These are phyloP conservation scores for Pochonia chlamydosporia DNA, from an alignment of 2,329 filamentous ascomycete species.

Conservation along the genomic window DNA sequence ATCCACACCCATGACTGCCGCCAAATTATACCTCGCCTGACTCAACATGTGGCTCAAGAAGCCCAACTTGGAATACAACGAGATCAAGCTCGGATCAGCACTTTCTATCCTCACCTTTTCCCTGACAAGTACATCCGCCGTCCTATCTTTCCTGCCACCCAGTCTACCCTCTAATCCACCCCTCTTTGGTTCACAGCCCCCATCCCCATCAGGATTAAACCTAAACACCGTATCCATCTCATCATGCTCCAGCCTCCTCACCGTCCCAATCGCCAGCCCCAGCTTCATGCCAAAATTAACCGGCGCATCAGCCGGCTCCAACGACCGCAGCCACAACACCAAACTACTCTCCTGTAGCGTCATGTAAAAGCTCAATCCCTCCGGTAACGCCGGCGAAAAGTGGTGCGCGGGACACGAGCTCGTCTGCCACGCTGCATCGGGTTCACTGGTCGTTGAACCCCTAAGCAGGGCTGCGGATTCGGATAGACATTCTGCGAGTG, in stretches of 20 bases:
- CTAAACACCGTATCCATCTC: slow-evolving; percentile 74
- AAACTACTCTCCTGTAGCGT: slow-evolving; percentile 64
- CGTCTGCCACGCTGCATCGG: slow-evolving; percentile 38
- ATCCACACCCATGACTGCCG: slow-evolving; percentile 67
- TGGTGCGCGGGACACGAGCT: slow-evolving; percentile 37
- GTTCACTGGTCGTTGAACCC: slow-evolving; percentile 40
- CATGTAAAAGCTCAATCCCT: slow-evolving; percentile 69
- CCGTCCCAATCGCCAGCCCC: slow-evolving; percentile 62
- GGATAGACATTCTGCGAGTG: slow-evolving; percentile 50
- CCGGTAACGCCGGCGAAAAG: slow-evolving; percentile 40
- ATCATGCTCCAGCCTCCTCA: slow-evolving; percentile 64
- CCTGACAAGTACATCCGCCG: slow-evolving; percentile 68
- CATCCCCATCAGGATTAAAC: slow-evolving; percentile 39
- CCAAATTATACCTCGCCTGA: slow-evolving; percentile 64
- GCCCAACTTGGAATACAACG: slow-evolving; percentile 74
- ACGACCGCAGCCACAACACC: slow-evolving; percentile 62
- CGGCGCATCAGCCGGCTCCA: slow-evolving; percentile 61
- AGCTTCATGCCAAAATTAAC: slow-evolving; percentile 60
- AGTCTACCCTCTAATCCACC: slow-evolving; percentile 18
- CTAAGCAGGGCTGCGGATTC: slow-evolving; percentile 49
- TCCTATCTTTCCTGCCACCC: slow-evolving; percentile 17
- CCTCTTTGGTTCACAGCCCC: slow-evolving; percentile 17
- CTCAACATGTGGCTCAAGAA: slow-evolving; percentile 70
- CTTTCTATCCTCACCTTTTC: slow-evolving; percentile 88
- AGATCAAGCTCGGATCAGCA: slow-evolving; percentile 80